Evolutionary conservation across 2,329 filamentous ascomycete species (phyloP).

Genomic region (Clarireedia sp.): DNA sequence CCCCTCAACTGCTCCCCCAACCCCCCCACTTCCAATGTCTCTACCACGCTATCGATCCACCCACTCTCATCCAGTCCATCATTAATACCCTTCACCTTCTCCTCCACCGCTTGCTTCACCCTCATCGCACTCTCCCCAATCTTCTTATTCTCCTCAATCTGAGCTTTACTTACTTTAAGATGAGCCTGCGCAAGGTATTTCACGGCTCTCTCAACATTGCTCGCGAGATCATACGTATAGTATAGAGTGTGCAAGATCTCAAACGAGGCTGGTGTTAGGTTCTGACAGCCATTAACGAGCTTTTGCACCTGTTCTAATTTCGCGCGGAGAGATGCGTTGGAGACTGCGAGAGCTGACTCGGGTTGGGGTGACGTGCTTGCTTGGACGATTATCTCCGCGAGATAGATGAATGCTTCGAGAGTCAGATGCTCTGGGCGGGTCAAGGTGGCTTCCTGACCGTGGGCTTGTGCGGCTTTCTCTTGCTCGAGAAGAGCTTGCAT

Average conservation of each 20-base stretch:
- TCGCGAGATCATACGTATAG: conserved; percentile 22
- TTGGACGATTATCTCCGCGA: conserved; percentile 18
- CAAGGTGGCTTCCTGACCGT: conserved; percentile 1
- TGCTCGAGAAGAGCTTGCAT: conserved; percentile 1
- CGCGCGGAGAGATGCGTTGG: conserved; percentile 14
- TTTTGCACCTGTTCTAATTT: conserved; percentile 12
- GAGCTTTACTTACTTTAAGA: conserved; percentile 14
- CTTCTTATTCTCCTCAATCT: conserved; percentile 13
- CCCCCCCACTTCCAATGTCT: conserved; percentile 11
- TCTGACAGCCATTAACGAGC: not conserved
- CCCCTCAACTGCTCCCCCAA: conserved; percentile 17
- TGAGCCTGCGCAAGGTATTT: conserved; percentile 16
- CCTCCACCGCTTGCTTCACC: conserved; percentile 15
- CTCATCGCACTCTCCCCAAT: conserved; percentile 9
- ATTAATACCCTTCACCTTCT: conserved; percentile 20
- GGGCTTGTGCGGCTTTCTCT: not conserved
- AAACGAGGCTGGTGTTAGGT: conserved; percentile 2
- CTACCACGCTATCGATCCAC: conserved; percentile 29
- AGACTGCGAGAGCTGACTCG: conserved; percentile 12
- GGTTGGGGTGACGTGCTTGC: conserved; percentile 9
- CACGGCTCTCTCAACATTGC: conserved; percentile 14
- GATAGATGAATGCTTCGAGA: conserved; percentile 14
- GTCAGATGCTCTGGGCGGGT: conserved; percentile 18
- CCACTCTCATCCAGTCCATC: conserved; percentile 28
- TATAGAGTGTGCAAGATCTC: conserved; percentile 25